phyloP scores from a whole-genome alignment of 73 alveolate species.

The Tetrahymena malaccensis region DNA sequence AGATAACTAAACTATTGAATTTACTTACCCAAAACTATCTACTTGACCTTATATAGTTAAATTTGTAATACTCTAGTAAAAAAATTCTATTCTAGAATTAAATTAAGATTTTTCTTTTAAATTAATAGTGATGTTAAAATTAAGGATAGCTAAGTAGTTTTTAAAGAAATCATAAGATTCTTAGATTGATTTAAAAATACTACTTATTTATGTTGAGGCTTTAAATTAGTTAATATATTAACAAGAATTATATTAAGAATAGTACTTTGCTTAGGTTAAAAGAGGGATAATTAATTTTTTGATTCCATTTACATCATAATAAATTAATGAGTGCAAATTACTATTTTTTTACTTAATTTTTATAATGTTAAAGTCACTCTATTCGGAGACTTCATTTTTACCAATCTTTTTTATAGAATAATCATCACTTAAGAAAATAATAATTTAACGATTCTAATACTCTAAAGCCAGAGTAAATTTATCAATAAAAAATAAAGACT shows the following conservation, averaged over 20 bases:
- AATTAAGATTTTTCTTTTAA: too few relatives aligned
- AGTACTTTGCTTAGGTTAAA: neutral
- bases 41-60: neutral
- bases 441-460: too few relatives aligned
- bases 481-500: too few relatives aligned
- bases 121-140: neutral
- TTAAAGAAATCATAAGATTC: neutral
- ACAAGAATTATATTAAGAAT: neutral
- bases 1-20: neutral
- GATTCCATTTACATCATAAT: neutral
- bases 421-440: neutral
- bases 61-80: neutral
- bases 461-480: neutral
- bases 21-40: too few relatives aligned
- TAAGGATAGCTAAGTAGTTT: neutral
- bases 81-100: neutral
- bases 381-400: neutral
- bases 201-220: neutral
- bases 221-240: too few relatives aligned
- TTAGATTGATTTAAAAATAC: neutral
- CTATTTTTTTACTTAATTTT: too few relatives aligned
- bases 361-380: neutral
- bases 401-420: neutral
- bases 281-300: neutral
- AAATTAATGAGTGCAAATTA: too few relatives aligned